phyloP scores from a whole-genome alignment of 345 rosid species.

The Garcia nutans region DNA sequence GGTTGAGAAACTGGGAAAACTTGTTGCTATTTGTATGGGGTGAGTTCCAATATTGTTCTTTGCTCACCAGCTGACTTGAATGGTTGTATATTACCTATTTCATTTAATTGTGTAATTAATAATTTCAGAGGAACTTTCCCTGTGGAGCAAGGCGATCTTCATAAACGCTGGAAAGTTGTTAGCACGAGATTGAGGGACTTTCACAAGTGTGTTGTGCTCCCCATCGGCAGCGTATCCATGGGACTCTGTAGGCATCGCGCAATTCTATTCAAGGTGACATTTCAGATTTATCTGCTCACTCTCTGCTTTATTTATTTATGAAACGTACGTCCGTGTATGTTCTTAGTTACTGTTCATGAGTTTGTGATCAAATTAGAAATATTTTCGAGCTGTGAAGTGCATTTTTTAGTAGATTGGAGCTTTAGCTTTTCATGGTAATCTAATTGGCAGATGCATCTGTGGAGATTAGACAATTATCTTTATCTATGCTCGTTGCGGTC shows the following conservation, averaged over 20 bases:
- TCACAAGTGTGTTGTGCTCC: slow-evolving; percentile 73
- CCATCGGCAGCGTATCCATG: slow-evolving; percentile 76
- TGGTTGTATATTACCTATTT: neutral
- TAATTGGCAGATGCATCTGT: neutral
- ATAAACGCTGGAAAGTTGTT: slow-evolving; percentile 69
- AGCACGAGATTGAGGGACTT: slow-evolving; percentile 67
- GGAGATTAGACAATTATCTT: neutral
- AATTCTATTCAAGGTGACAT: slow-evolving; percentile 76
- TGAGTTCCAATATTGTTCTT: slow-evolving; percentile 23
- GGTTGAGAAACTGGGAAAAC: slow-evolving; percentile 81
- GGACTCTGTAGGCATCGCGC: slow-evolving; percentile 98
- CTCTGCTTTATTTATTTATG: neutral
- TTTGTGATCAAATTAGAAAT: neutral
- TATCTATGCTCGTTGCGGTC: neutral
- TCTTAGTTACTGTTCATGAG: neutral
- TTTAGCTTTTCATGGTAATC: neutral
- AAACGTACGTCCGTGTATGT: neutral
- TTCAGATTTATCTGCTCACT: neutral
- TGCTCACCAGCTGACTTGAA: neutral
- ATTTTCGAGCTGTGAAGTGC: neutral
- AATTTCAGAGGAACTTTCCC: slow-evolving; percentile 69
- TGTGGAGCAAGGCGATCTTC: slow-evolving; percentile 79
- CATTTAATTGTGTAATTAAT: neutral
- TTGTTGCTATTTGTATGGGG: slow-evolving; percentile 94
- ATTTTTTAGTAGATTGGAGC: neutral